Evolutionary conservation across 306 rosid genomes (phyloP).

Genomic region (Myrica gale): DNA sequence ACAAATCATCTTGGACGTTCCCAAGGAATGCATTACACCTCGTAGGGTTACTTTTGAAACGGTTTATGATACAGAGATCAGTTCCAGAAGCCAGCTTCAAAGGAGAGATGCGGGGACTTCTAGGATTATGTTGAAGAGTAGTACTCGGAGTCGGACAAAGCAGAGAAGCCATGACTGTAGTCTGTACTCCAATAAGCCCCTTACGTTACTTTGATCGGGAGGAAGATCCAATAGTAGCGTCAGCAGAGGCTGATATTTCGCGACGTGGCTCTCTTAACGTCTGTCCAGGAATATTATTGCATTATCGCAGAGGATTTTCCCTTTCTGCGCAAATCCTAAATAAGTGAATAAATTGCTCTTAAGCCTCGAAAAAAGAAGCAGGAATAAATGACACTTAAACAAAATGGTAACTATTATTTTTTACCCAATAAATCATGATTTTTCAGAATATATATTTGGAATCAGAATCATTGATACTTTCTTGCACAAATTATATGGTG

Average conservation of each 20-base stretch:
- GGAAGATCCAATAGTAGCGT: constrained; percentile 5
- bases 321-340: too few species aligned
- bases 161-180: constrained; percentile 57
- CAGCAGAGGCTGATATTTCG: constrained; percentile 40
- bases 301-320: too few species aligned
- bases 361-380: too few species aligned
- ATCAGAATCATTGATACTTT: too few species aligned
- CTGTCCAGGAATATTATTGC: constrained; percentile 39
- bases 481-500: too few species aligned
- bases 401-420: too few species aligned
- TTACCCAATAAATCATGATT: too few species aligned
- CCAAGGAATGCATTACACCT: constrained; percentile 58
- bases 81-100: constrained; percentile 32
- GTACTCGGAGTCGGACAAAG: constrained; percentile 49
- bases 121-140: constrained; percentile 44
- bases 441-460: too few species aligned
- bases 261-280: constrained; percentile 36
- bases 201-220: constrained; percentile 8
- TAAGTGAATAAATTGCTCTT: too few species aligned
- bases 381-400: too few species aligned
- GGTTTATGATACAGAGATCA: constrained; percentile 39
- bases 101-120: constrained; percentile 30
- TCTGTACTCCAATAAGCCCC: constrained; percentile 4
- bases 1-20: constrained; percentile 37
- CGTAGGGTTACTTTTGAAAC: constrained; percentile 26